Percentiles rank a stretch among this genome's conserved stretches.
Conservation (phyloP, 2,329 filamentous ascomycete species). For the Orbilia quercus region DNA sequence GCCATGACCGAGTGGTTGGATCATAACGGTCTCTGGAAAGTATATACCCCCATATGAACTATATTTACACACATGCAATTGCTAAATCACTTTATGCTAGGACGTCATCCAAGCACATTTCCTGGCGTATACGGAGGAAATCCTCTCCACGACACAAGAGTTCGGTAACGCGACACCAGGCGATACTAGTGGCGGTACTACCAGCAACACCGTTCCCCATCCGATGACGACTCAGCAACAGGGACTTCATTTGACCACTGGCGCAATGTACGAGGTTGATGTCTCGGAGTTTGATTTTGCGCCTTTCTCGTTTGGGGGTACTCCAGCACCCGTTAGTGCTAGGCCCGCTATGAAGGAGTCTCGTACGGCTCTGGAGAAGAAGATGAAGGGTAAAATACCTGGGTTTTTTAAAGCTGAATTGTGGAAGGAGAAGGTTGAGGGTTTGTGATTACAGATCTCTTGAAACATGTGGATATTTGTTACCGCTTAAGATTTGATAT, state of each 20-base stretch:
- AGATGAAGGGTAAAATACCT: slow-evolving; percentile 14
- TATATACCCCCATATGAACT: not conserved
- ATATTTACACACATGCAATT: not conserved
- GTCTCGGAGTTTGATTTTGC: not conserved
- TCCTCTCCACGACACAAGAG: slow-evolving; percentile 20
- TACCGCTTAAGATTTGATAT: no score
- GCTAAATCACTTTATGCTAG: not conserved
- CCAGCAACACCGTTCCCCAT: no score
- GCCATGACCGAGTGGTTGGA: slow-evolving; percentile 35
- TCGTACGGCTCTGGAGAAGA: slow-evolving; percentile 8
- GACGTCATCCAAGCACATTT: slow-evolving; percentile 46
- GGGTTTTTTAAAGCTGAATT: slow-evolving; percentile 20
- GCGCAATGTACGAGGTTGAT: not conserved
- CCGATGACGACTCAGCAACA: not conserved
- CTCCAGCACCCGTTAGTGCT: no score
- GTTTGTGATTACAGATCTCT: not conserved
- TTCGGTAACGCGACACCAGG: slow-evolving; percentile 1
- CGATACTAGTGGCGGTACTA: not conserved
- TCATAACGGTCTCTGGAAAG: slow-evolving; percentile 31
- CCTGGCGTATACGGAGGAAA: slow-evolving; percentile 21
- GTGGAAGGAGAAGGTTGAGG: slow-evolving; percentile 20
- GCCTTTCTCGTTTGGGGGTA: not conserved
- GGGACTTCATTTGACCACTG: not conserved
- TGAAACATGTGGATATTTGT: no score
- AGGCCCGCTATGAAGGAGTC: slow-evolving; percentile 13